Conservation (phyloP, 2,329 filamentous ascomycete genomes). For the Fusarium domesticum region DNA sequence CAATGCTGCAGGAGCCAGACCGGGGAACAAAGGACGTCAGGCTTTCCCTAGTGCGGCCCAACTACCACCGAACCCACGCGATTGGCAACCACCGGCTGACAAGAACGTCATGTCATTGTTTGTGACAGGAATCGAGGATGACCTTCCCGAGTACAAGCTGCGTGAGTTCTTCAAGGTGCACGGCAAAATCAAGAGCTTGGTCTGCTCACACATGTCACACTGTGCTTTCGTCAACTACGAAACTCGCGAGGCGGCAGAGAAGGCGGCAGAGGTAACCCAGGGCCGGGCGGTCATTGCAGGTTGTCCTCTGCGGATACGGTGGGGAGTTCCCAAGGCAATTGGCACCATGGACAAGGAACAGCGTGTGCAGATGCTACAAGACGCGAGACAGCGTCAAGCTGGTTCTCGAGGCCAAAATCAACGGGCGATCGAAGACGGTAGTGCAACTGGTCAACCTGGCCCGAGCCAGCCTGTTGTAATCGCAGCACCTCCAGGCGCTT, state of each 20-base stretch:
- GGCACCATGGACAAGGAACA: conserved; percentile 89
- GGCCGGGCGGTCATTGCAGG: conserved; percentile 87
- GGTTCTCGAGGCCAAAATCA: conserved; percentile 13
- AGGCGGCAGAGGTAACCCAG: conserved; percentile 78
- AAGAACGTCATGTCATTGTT: conserved; percentile 89
- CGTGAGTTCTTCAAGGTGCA: conserved; percentile 86
- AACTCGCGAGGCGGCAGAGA: conserved; percentile 78
- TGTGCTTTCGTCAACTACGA: conserved; percentile 97
- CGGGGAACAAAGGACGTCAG: conserved; percentile 46
- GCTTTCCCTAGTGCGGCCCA: conserved; percentile 69
- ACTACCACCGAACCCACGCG: conserved; percentile 75
- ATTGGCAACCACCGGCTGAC: conserved; percentile 82
- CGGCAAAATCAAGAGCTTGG: conserved; percentile 85
- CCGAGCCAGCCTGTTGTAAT: conserved; percentile 42
- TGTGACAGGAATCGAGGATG: conserved; percentile 92
- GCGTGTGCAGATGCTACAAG: conserved; percentile 73
- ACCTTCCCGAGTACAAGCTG: conserved; percentile 87
- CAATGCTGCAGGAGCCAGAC: conserved; percentile 46
- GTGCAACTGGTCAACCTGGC: conserved; percentile 23
- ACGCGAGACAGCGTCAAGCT: conserved; percentile 52
- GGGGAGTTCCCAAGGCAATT: conserved; percentile 88
- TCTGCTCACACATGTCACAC: conserved; percentile 96
- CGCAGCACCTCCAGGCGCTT: conserved; percentile 75
- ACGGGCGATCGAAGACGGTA: conserved; percentile 32
- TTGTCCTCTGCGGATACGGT: conserved; percentile 84